These are phyloP conservation scores for Pyrenophora graminea DNA, from an alignment of 2,329 filamentous ascomycete genomes.

Conservation along the genomic window DNA sequence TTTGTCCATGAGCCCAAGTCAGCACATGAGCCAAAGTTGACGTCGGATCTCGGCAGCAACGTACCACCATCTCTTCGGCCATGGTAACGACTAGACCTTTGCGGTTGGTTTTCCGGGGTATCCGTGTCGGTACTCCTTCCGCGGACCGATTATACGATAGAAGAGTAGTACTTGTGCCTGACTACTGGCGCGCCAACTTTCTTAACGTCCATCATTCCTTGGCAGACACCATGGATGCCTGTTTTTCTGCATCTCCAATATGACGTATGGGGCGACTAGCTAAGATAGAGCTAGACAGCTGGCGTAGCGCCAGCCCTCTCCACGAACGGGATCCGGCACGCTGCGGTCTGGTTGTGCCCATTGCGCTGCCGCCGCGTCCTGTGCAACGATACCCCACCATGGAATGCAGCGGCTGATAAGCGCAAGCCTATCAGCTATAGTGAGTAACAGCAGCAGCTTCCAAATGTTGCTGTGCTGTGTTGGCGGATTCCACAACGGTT, in stretches of 20 bases:
- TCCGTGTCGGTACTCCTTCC: constrained; percentile 16
- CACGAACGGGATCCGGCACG: constrained; percentile 13
- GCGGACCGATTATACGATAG: constrained; percentile 1
- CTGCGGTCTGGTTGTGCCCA: constrained; percentile 3
- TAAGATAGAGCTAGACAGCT: constrained; percentile 4
- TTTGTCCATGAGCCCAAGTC: constrained; percentile 9
- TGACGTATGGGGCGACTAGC: constrained; percentile 10
- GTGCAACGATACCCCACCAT: not conserved
- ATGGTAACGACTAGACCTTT: constrained; percentile 16
- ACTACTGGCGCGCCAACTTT: constrained; percentile 1
- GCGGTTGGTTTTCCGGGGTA: constrained; percentile 19
- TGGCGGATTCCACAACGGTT: no score
- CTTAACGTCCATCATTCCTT: constrained; percentile 2
- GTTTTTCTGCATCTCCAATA: constrained; percentile 6
- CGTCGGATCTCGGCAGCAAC: not conserved
- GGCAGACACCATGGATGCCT: constrained; percentile 4
- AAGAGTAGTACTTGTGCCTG: not conserved
- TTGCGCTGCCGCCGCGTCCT: constrained; percentile 2
- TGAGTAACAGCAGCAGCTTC: not conserved
- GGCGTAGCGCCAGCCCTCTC: not conserved
- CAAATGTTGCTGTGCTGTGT: no score
- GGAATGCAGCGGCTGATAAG: not conserved
- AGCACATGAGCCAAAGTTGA: constrained; percentile 8
- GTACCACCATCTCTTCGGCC: constrained; percentile 35
- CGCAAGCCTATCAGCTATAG: not conserved